phyloP scores from a whole-genome alignment of 1,284 basidiomycete species.

The Phylloporus sp. region DNA sequence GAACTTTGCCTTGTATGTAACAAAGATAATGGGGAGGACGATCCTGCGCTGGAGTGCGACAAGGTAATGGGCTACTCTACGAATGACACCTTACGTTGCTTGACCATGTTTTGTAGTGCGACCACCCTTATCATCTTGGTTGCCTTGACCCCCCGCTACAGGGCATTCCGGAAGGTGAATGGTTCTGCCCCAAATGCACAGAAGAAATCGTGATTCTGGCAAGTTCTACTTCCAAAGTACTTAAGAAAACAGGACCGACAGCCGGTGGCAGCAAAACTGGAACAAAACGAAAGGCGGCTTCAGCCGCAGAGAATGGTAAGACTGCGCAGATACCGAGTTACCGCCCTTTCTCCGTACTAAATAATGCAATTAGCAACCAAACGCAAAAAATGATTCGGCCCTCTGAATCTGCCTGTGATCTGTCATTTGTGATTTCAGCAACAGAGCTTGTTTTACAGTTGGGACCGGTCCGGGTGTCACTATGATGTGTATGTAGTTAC shows the following conservation, averaged over 20 bases:
- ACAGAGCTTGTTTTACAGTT: conserved; percentile 3
- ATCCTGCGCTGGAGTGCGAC: conserved; percentile 80
- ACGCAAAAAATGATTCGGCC: conserved; percentile 32
- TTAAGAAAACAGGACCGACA: conserved; percentile 6
- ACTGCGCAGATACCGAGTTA: background rate
- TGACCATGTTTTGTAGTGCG: conserved; percentile 61
- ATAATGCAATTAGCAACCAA: conserved; percentile 24
- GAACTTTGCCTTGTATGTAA: conserved; percentile 76
- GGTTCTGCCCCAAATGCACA: conserved; percentile 84
- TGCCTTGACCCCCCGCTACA: conserved; percentile 82
- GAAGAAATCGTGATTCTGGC: conserved; percentile 33
- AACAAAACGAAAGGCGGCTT: conserved; percentile 33
- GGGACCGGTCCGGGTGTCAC: conserved; percentile 5
- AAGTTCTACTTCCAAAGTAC: conserved; percentile 14
- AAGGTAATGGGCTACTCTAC: conserved; percentile 57
- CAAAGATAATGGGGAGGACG: conserved; percentile 68
- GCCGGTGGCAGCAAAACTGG: conserved; percentile 18
- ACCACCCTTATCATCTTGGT: conserved; percentile 83
- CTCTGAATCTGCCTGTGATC: background rate
- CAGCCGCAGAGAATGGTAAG: conserved; percentile 29
- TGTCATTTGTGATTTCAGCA: background rate
- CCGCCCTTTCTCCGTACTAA: background rate
- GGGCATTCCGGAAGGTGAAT: conserved; percentile 86
- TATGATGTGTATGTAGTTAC: conserved; percentile 14
- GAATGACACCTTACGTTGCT: background rate